Evolutionary conservation across 495 filamentous ascomycete genomes (phyloP).

Genomic region (Penicillium bovifimosum): DNA sequence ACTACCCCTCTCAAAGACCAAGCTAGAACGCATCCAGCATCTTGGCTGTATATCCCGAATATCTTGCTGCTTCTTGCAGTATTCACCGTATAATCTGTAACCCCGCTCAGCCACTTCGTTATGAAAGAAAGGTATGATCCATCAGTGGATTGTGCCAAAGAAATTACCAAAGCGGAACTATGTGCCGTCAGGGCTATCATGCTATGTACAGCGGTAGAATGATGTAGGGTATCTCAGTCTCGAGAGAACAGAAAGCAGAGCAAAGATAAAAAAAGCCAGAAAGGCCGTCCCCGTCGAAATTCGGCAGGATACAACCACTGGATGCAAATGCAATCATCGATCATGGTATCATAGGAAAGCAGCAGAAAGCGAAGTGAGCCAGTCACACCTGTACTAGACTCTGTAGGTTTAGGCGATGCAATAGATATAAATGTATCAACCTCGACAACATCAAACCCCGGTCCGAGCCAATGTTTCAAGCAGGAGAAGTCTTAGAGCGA

Average conservation of each 20-base stretch:
- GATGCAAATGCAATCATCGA: constrained; percentile 9
- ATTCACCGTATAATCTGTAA: too few relatives aligned
- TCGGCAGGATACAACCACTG: background rate
- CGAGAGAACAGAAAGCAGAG: background rate
- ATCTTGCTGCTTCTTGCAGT: too few relatives aligned
- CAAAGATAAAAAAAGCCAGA: constrained; percentile 1
- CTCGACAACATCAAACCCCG: background rate
- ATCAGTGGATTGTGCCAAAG: background rate
- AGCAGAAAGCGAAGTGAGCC: background rate
- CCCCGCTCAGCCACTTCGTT: too few relatives aligned
- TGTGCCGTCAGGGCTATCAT: background rate
- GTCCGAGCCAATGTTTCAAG: background rate
- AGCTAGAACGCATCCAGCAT: too few relatives aligned
- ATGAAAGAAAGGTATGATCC: too few relatives aligned
- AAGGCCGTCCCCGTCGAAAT: background rate
- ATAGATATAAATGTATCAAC: background rate
- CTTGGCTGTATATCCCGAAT: too few relatives aligned
- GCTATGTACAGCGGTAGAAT: background rate
- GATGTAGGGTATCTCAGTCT: constrained; percentile 6
- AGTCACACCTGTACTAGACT: constrained; percentile 4
- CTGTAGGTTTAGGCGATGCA: background rate
- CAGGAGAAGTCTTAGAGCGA: constrained; percentile 13
- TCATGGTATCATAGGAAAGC: constrained; percentile 10
- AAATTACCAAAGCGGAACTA: background rate
- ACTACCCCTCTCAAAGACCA: too few relatives aligned